Evolutionary conservation across 2,329 filamentous ascomycete genomes (phyloP).

Genomic region (Colletotrichum aenigma): DNA sequence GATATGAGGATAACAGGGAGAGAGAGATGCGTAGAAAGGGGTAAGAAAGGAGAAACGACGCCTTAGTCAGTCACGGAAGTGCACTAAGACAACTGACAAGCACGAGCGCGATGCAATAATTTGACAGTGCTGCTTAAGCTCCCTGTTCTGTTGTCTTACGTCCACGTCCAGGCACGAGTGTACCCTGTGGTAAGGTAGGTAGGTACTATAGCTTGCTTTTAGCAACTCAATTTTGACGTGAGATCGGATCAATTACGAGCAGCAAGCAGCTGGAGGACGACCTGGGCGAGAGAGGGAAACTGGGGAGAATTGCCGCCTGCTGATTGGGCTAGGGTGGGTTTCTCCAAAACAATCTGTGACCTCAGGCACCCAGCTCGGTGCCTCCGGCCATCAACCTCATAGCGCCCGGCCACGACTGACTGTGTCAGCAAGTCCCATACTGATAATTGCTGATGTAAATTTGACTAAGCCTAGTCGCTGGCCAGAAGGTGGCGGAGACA

Average conservation of each 20-base stretch:
- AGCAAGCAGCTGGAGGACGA: not conserved
- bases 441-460: constrained; percentile 30
- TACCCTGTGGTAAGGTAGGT: not conserved
- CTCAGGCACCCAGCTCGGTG: not conserved
- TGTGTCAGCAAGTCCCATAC: not conserved
- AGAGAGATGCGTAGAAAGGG: not conserved
- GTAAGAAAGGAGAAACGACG: not conserved
- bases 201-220: not conserved
- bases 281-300: not conserved
- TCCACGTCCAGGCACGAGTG: not conserved
- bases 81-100: not conserved
- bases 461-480: constrained; percentile 27
- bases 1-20: not conserved
- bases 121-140: not conserved
- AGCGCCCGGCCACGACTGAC: not conserved
- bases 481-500: constrained; percentile 5
- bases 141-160: not conserved
- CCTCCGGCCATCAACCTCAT: not conserved
- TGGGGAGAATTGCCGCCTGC: not conserved
- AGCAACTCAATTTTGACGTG: not conserved
- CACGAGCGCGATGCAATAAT: not conserved
- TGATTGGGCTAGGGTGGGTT: not conserved
- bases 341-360: not conserved
- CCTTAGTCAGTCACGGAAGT: not conserved
- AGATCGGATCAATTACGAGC: not conserved